Evolutionary conservation across 2,329 filamentous ascomycete species (phyloP).

Genomic region (Fusarium sororula): DNA sequence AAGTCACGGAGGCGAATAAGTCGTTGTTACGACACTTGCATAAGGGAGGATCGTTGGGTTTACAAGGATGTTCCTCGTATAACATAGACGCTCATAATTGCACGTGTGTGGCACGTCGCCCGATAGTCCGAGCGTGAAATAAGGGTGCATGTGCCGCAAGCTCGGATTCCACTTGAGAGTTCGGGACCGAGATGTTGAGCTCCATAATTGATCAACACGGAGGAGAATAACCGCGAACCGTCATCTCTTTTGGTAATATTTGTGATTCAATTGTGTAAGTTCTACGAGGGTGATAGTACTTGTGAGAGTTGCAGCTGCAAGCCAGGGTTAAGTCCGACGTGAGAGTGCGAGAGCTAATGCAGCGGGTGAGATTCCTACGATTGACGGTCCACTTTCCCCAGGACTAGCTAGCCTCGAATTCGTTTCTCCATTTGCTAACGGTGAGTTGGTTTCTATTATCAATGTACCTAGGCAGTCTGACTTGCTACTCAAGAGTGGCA

Average conservation of each 20-base stretch:
- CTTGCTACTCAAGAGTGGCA: background rate
- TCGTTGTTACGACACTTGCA: background rate
- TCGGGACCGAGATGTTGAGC: background rate
- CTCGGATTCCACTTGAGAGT: background rate
- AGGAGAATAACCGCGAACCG: background rate
- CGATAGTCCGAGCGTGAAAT: background rate
- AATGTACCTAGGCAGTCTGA: accelerated
- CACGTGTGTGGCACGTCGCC: background rate
- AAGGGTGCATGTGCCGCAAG: background rate
- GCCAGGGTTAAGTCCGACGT: background rate
- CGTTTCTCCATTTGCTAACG: background rate
- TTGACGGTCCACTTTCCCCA: background rate
- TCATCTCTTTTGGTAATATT: background rate
- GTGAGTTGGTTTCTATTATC: background rate
- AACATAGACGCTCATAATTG: background rate
- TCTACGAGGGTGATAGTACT: accelerated
- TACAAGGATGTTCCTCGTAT: background rate
- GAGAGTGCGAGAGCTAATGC: background rate
- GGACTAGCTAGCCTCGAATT: background rate
- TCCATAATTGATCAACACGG: background rate
- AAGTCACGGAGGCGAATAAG: background rate
- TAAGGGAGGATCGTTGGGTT: background rate
- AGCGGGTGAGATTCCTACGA: background rate
- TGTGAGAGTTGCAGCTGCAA: background rate
- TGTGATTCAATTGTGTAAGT: accelerated